Percentiles rank a stretch among this genome's conserved stretches.
Evolutionary conservation across 1,284 basidiomycete genomes (phyloP).

Genomic region (Athelia psychrophila): DNA sequence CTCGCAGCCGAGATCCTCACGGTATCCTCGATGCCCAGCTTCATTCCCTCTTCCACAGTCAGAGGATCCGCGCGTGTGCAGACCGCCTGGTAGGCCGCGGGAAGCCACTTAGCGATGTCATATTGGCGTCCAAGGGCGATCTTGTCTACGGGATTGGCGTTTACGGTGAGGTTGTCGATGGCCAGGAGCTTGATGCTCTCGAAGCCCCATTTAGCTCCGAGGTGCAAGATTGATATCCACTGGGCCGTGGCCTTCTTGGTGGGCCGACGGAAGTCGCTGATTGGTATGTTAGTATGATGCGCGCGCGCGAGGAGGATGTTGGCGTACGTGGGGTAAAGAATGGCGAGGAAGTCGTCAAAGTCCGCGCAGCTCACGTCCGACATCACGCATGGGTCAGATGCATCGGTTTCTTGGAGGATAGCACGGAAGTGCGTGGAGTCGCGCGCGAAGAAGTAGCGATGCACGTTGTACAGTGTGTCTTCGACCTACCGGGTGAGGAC

Average conservation of each 20-base stretch:
- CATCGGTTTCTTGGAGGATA: conserved; percentile 3
- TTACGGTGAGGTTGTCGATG: conserved; percentile 24
- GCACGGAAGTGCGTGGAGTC: too few relatives aligned
- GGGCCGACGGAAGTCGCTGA: too few relatives aligned
- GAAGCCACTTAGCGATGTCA: conserved; percentile 28
- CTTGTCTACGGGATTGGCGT: conserved; percentile 29
- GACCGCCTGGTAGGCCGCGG: conserved; percentile 31
- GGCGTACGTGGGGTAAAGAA: conserved; percentile 5
- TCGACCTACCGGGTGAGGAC: too few relatives aligned
- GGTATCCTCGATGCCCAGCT: conserved; percentile 4
- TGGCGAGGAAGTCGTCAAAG: conserved; percentile 11
- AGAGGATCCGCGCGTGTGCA: conserved; percentile 24
- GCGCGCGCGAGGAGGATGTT: too few relatives aligned
- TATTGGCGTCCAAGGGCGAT: conserved; percentile 29
- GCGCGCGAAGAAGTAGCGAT: too few relatives aligned
- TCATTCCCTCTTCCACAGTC: conserved; percentile 26
- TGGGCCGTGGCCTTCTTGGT: too few relatives aligned
- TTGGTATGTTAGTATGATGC: too few relatives aligned
- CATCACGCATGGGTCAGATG: conserved; percentile 3
- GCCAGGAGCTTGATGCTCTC: conserved; percentile 29
- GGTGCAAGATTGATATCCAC: conserved; percentile 25
- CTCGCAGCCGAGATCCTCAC: conserved; percentile 2
- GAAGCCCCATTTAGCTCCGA: conserved; percentile 28
- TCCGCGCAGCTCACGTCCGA: conserved; percentile 28
- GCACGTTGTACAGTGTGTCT: too few relatives aligned